These are phyloP conservation scores for Otatea glauca DNA, from an alignment of 176 grass and related monocot species.

Conservation along the genomic window DNA sequence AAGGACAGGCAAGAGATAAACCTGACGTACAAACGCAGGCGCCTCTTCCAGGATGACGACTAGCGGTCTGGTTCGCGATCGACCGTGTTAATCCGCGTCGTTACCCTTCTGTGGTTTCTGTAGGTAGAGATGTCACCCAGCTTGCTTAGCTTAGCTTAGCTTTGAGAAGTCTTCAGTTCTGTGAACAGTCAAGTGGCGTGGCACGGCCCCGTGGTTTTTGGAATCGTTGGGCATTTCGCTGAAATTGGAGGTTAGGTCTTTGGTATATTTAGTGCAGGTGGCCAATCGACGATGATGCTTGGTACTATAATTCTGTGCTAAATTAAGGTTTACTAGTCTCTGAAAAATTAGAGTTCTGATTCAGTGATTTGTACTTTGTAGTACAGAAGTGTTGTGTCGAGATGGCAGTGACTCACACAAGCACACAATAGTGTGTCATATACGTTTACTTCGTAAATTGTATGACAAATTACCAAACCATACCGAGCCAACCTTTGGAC, in stretches of 20 bases:
- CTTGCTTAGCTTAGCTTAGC: conserved; percentile 38
- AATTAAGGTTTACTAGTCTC: neutral
- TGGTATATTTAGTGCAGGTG: neutral
- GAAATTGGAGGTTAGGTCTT: neutral
- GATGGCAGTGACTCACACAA: too few species aligned
- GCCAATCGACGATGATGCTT: neutral
- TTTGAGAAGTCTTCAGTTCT: neutral
- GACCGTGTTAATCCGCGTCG: neutral
- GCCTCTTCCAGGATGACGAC: conserved; percentile 41
- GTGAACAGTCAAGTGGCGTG: neutral
- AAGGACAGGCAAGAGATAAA: conserved; percentile 25
- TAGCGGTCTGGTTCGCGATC: neutral
- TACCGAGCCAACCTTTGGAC: too few species aligned
- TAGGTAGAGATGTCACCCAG: conserved; percentile 3
- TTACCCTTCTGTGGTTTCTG: neutral
- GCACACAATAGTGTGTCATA: too few species aligned
- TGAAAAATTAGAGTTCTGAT: neutral
- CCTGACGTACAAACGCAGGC: conserved; percentile 46
- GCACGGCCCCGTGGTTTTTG: neutral
- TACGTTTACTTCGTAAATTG: too few species aligned
- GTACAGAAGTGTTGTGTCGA: too few species aligned
- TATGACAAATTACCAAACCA: too few species aligned
- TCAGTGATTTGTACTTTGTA: too few species aligned
- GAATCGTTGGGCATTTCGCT: neutral
- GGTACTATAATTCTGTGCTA: neutral